phyloP scores from a whole-genome alignment of 1,284 basidiomycete species.

The Tranzscheliella williamsii region DNA sequence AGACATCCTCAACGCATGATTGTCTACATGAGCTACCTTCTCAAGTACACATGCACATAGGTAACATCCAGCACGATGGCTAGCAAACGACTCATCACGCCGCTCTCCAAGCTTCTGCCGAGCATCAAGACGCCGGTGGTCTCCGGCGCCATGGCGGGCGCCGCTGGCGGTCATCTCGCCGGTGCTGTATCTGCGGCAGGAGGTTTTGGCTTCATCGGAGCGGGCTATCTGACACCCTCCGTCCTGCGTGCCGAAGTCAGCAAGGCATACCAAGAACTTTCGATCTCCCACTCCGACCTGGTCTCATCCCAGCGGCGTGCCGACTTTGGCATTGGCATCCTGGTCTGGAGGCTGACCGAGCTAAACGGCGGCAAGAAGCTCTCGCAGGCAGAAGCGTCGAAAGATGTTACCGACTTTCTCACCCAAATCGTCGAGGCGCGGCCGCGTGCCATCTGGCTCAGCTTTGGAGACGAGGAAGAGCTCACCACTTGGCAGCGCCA shows the following conservation, averaged over 20 bases:
- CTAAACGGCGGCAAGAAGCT: conserved; percentile 33
- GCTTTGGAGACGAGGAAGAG: conserved; percentile 47
- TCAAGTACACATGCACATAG: too few relatives aligned
- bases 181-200: conserved; percentile 47
- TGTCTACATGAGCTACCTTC: too few relatives aligned
- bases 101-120: conserved; percentile 16
- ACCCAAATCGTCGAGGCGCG: conserved; percentile 33
- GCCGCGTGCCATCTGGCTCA: conserved; percentile 52
- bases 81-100: conserved; percentile 15
- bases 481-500: conserved; percentile 35
- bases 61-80: too few relatives aligned
- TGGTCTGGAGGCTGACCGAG: conserved; percentile 49
- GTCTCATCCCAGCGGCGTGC: conserved; percentile 12
- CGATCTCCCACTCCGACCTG: conserved; percentile 6
- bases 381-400: neutral
- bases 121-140: conserved; percentile 41
- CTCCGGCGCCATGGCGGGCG: conserved; percentile 53
- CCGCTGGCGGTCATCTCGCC: conserved; percentile 50
- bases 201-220: conserved; percentile 58
- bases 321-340: conserved; percentile 51
- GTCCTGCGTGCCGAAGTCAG: conserved; percentile 32
- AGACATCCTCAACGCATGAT: too few relatives aligned
- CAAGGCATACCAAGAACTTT: conserved; percentile 19
- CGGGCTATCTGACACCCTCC: conserved; percentile 42
- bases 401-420: conserved; percentile 27